Percentiles rank a stretch among this genome's conserved stretches.
Evolutionary conservation across 176 grass and related monocot species (phyloP).

Genomic region (Oryza australiensis): DNA sequence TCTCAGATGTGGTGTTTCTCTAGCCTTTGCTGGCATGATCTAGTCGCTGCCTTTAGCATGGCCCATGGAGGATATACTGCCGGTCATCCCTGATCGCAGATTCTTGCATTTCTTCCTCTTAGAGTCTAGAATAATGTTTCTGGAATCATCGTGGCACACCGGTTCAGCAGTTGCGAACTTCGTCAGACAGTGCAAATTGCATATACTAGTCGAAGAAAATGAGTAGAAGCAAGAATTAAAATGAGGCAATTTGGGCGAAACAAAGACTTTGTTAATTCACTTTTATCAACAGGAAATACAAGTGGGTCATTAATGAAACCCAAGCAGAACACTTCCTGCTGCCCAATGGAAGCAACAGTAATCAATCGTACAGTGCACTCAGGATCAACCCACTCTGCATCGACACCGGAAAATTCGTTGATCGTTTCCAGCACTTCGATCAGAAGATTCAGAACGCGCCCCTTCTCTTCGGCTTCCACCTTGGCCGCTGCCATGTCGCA

Average conservation of each 20-base stretch:
- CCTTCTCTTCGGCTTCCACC: background rate
- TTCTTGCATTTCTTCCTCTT: background rate
- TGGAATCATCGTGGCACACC: constrained; percentile 19
- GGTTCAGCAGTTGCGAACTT: constrained; percentile 3
- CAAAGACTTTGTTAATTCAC: constrained; percentile 29
- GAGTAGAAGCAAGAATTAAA: background rate
- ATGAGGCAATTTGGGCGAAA: constrained; percentile 4
- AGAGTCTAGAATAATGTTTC: constrained; percentile 9
- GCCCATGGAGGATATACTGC: background rate
- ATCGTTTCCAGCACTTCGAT: background rate
- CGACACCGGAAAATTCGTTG: background rate
- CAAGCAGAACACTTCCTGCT: background rate
- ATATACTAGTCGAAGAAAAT: background rate
- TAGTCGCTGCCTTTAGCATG: constrained; percentile 9
- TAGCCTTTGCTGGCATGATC: background rate
- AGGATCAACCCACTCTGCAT: background rate
- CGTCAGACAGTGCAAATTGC: background rate
- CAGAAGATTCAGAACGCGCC: background rate
- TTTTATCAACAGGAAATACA: constrained; percentile 15
- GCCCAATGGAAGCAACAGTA: constrained; percentile 1
- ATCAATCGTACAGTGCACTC: constrained; percentile 32
- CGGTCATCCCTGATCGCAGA: background rate
- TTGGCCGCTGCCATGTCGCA: background rate
- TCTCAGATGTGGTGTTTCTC: constrained; percentile 3
- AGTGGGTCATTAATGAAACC: background rate